Conservation (phyloP, 495 filamentous ascomycete species). For the Tirmania nivea region DNA sequence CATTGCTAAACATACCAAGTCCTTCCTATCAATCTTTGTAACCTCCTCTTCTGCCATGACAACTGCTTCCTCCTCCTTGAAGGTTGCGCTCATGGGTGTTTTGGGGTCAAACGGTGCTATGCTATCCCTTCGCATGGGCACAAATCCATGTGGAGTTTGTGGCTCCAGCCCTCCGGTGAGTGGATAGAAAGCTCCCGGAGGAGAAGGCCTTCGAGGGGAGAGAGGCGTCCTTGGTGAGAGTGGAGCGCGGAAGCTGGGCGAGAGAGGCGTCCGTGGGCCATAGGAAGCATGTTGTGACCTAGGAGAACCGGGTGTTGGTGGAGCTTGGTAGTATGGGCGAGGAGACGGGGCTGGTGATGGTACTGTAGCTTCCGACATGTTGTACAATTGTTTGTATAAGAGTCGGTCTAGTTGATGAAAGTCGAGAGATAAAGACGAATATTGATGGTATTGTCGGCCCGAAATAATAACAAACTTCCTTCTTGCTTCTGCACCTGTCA, state of each 20-base stretch:
- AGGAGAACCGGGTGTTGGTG: background rate
- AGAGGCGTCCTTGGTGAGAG: background rate
- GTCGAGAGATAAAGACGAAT: no score
- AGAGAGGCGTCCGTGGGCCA: background rate
- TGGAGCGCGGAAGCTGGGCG: background rate
- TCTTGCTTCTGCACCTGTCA: background rate
- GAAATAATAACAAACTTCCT: background rate
- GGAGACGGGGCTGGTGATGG: no score
- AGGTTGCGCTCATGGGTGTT: conserved; percentile 60
- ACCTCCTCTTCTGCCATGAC: conserved; percentile 59
- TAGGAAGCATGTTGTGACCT: background rate
- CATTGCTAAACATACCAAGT: conserved; percentile 43
- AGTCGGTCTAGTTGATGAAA: no score
- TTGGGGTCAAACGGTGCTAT: conserved; percentile 19
- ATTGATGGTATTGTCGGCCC: no score
- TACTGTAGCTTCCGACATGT: no score
- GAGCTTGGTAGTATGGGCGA: background rate
- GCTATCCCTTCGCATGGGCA: background rate
- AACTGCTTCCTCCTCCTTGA: conserved; percentile 59
- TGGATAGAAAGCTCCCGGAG: background rate
- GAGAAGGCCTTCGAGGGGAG: background rate
- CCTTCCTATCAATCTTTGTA: conserved; percentile 59
- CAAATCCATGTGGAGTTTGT: background rate
- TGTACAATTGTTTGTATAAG: no score
- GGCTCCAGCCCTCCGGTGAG: background rate